phyloP scores from a whole-genome alignment of 768 basidiomycete genomes.

The Mycena albidolilacea region DNA sequence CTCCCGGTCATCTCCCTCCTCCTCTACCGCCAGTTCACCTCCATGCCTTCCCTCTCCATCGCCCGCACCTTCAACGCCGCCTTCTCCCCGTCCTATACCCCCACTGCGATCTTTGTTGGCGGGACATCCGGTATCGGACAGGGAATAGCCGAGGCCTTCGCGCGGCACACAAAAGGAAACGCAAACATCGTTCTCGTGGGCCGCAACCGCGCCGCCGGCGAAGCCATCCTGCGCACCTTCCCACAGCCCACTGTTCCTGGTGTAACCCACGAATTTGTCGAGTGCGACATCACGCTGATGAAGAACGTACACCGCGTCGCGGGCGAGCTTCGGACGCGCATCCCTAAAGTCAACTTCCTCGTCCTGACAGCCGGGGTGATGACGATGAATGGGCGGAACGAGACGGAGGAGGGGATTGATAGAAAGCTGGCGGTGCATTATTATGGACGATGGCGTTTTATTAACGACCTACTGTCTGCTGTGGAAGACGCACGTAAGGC shows the following conservation, averaged over 20 bases:
- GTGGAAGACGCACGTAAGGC: constrained; percentile 59
- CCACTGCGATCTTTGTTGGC: constrained; percentile 58
- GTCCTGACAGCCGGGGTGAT: constrained; percentile 62
- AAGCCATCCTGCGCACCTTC: constrained; percentile 59
- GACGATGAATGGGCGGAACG: constrained; percentile 53
- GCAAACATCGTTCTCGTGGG: constrained; percentile 69
- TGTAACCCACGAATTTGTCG: constrained; percentile 61
- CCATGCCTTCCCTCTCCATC: constrained; percentile 49
- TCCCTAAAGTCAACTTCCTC: constrained; percentile 68
- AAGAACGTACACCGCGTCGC: constrained; percentile 59
- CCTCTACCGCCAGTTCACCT: constrained; percentile 22
- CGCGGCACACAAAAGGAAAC: constrained; percentile 62
- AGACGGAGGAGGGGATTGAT: constrained; percentile 63
- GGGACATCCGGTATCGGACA: constrained; percentile 66
- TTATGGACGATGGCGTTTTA: constrained; percentile 68
- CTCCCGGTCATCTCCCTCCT: constrained; percentile 16
- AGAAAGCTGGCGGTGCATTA: constrained; percentile 62
- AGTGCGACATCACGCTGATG: constrained; percentile 69
- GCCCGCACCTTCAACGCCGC: constrained; percentile 52
- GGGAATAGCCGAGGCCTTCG: constrained; percentile 62
- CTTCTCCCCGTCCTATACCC: constrained; percentile 42
- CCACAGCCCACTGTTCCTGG: constrained; percentile 49
- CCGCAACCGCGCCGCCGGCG: constrained; percentile 64
- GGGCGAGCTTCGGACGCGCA: constrained; percentile 46
- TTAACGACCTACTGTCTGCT: constrained; percentile 60